These are phyloP conservation scores for Massarina eburnea DNA, from an alignment of 2,329 filamentous ascomycete genomes.

Conservation along the genomic window DNA sequence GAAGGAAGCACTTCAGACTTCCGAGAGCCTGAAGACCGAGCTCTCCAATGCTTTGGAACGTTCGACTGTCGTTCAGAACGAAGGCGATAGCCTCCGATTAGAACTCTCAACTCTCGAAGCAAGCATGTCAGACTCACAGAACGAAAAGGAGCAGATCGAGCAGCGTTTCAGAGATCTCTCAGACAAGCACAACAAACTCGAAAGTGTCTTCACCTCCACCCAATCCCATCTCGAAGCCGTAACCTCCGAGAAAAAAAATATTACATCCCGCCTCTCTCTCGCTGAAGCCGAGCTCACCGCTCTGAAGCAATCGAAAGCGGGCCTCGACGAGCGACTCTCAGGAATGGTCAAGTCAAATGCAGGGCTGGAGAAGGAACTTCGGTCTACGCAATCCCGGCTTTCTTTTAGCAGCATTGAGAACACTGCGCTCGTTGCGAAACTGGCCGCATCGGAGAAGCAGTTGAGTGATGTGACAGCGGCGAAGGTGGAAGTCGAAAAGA, in stretches of 20 bases:
- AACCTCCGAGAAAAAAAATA: slow-evolving; percentile 11
- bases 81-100: slow-evolving; percentile 10
- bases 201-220: slow-evolving; percentile 16
- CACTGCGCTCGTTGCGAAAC: slow-evolving; percentile 17
- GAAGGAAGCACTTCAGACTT: slow-evolving; percentile 2
- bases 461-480: slow-evolving; percentile 16
- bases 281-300: slow-evolving; percentile 14
- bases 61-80: slow-evolving; percentile 13
- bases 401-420: slow-evolving; percentile 20
- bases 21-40: slow-evolving; percentile 1
- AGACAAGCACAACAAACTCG: slow-evolving; percentile 16
- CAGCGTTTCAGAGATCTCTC: slow-evolving; percentile 17
- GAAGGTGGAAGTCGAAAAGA: slow-evolving; percentile 15
- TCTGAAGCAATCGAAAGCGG: slow-evolving; percentile 16
- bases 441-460: slow-evolving; percentile 14
- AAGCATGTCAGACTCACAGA: slow-evolving; percentile 4
- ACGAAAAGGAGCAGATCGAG: slow-evolving; percentile 23
- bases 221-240: slow-evolving; percentile 14
- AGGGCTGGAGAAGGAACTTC: slow-evolving; percentile 23
- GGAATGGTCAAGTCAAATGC: slow-evolving; percentile 13
- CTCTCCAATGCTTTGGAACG: slow-evolving; percentile 9
- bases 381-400: slow-evolving; percentile 14
- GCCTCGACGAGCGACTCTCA: slow-evolving; percentile 19
- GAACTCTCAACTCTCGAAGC: slow-evolving; percentile 19
- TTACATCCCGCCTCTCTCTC: slow-evolving; percentile 12